Base-by-base conservation (phyloP, 768 basidiomycete species). In the Aureoboletus auriporus region DNA sequence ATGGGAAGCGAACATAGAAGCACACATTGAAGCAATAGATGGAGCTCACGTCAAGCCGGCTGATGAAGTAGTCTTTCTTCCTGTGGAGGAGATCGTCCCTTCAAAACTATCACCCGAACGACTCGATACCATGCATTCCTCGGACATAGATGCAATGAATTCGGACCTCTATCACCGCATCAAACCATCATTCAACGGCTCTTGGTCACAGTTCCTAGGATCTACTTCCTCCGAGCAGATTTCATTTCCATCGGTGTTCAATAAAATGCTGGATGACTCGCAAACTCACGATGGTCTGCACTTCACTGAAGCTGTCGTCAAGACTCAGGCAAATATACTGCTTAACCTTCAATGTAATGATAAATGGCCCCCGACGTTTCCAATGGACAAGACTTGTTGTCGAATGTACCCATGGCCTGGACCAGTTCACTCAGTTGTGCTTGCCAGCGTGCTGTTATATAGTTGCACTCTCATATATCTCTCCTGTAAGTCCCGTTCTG, bases 131-230 rank as follows among this genome's bases (percentile, higher is more conserved):
- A 87, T 96, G 74, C 79, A 79, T 47, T 73, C 80, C 23, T 77
- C 84, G 12, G 89, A 93, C 59, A 84, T 94, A 47, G 86, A 91
- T 57, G 88, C 86, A 35, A 93, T 96, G 91, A 95, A 96, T 65
- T 84, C 86, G 3, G 86, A 89, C 63, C 74, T 93, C 43, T 74
- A 73, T 51, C 86, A 89, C 60, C 80, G 87, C 44, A 77, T 89
- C 17, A 65, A 73, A 50, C 70, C 71, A 39, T 58, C 67, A 35
- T 31, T 49, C 16, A 51, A 58, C 17, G 52, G 56, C 46, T 65
- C 63, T 30, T 68, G 71, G 49, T 58, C 57, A 20, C 60, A 68
- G 35, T 48, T 70, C 34, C 45, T 62, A 4, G 55, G 49, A 11
- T 49, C 57, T 14, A 38, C 61, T 11, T 43, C 60, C 13, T 41